phyloP scores from a whole-genome alignment of 768 basidiomycete genomes.

The Mycena amicta region DNA sequence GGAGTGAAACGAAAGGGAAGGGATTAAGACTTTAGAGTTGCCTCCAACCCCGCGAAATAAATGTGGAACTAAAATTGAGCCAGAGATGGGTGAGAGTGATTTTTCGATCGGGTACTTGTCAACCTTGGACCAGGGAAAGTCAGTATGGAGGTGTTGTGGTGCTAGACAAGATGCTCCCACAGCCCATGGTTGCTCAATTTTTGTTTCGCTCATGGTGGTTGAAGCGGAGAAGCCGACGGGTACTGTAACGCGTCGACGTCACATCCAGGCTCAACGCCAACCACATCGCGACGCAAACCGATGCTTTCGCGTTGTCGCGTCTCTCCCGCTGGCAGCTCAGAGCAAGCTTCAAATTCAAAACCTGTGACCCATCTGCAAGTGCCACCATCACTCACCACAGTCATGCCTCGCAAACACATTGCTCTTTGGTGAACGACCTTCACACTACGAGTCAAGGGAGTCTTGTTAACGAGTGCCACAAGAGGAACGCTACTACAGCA shows the following conservation, averaged over 20 bases:
- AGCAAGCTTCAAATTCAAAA: no score
- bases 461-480: no score
- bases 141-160: neutral
- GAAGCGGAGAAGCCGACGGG: neutral
- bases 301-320: neutral
- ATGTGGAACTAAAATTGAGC: neutral
- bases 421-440: no score
- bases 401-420: no score
- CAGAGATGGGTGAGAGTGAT: neutral
- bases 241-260: neutral
- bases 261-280: no score
- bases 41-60: neutral
- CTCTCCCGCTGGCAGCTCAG: no score
- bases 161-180: neutral
- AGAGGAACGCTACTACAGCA: no score
- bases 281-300: no score
- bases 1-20: neutral
- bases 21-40: neutral
- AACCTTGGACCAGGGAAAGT: neutral
- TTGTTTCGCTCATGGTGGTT: neutral
- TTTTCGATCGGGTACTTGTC: neutral
- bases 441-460: no score
- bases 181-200: slow-evolving; percentile 2
- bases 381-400: no score
- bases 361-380: no score